These are phyloP conservation scores for Silybum marianum DNA, from an alignment of 129 eudicot genomes.

Conservation along the genomic window DNA sequence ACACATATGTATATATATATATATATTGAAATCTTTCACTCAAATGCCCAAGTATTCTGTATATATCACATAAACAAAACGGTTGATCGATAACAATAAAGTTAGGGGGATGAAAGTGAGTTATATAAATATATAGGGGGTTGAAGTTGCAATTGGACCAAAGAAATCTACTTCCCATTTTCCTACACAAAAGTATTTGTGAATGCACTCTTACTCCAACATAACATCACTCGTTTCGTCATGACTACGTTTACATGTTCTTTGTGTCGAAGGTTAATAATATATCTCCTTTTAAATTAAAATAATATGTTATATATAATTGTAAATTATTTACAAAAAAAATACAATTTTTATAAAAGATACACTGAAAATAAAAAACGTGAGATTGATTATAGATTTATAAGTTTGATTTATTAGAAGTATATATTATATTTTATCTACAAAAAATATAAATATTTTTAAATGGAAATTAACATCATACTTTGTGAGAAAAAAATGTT, in stretches of 20 bases:
- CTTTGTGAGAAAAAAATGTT: background rate
- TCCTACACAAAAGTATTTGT: constrained; percentile 39
- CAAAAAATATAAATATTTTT: too few relatives aligned
- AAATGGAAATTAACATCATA: background rate
- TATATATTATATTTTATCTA: too few relatives aligned
- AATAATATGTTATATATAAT: too few relatives aligned
- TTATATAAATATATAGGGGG: constrained; percentile 14
- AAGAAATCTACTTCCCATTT: constrained; percentile 16
- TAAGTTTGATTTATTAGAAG: background rate
- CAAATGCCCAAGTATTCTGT: background rate
- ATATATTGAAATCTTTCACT: background rate
- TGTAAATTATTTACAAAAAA: too few relatives aligned
- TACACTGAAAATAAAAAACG: too few relatives aligned
- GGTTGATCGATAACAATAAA: background rate
- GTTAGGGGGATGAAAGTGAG: background rate
- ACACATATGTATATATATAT: too few relatives aligned
- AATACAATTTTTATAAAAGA: too few relatives aligned
- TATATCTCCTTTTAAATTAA: background rate
- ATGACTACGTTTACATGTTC: constrained; percentile 38
- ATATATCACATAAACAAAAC: too few relatives aligned
- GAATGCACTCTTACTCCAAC: constrained; percentile 58
- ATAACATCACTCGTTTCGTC: constrained; percentile 65
- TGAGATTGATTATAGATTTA: too few relatives aligned
- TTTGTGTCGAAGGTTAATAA: background rate
- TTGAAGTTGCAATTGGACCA: constrained; percentile 13